A percentile compares a stretch with the other conserved stretches of the same genome.
Conservation (phyloP, 2,329 filamentous ascomycete species). For the Plenodomus lindquistii region DNA sequence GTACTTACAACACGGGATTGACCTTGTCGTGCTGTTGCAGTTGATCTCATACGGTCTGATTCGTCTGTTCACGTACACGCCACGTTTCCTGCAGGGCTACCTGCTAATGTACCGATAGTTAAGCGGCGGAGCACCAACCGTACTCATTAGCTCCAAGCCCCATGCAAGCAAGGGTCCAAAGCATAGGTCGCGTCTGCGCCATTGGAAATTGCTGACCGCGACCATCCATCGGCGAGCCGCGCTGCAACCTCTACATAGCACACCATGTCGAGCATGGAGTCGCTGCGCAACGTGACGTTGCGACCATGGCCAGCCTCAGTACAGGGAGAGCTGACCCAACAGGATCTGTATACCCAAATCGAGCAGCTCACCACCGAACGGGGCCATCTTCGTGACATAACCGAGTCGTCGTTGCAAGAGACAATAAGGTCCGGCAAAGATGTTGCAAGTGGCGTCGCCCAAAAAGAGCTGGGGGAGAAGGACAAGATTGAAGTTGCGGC, state of each 20-base stretch:
- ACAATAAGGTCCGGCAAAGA: conserved; percentile 61
- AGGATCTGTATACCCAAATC: conserved; percentile 70
- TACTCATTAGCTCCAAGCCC: neutral
- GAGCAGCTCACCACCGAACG: conserved; percentile 76
- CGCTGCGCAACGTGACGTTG: conserved; percentile 58
- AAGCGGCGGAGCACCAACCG: neutral
- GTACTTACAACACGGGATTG: too few relatives aligned
- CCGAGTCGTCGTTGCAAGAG: conserved; percentile 70
- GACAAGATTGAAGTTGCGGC: conserved; percentile 43
- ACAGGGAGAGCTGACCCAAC: conserved; percentile 57
- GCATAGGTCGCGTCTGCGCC: too few relatives aligned
- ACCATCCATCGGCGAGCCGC: too few relatives aligned
- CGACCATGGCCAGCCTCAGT: conserved; percentile 62
- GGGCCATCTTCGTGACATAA: conserved; percentile 80
- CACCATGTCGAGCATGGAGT: conserved; percentile 23
- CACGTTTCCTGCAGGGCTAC: neutral
- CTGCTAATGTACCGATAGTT: neutral
- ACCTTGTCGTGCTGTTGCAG: too few relatives aligned
- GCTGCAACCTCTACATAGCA: neutral
- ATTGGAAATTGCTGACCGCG: too few relatives aligned
- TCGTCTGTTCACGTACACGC: neutral
- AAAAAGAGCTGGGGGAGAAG: conserved; percentile 53
- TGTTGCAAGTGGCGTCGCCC: conserved; percentile 45
- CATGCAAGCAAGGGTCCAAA: neutral
- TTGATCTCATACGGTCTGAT: conserved; percentile 8